Evolutionary conservation across 148 eudicot genomes (phyloP).

Genomic region (Vaccinium vitisidaea): DNA sequence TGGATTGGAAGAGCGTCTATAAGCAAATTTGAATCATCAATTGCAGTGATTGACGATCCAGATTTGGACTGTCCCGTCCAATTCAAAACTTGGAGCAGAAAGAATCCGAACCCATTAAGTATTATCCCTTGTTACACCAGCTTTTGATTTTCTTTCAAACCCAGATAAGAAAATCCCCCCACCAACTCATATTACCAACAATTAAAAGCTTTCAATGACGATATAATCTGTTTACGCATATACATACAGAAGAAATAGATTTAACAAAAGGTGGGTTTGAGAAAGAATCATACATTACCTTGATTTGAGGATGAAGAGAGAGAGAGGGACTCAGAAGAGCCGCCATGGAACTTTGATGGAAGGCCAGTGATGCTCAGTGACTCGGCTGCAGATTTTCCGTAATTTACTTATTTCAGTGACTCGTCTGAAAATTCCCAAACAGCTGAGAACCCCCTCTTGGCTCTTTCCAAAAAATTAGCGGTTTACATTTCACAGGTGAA

Average conservation of each 20-base stretch:
- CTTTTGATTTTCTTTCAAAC: neutral
- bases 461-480: slow-evolving; percentile 1
- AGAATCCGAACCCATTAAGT: neutral
- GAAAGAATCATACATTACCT: slow-evolving; percentile 32
- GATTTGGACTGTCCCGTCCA: too few species aligned
- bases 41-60: too few species aligned
- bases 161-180: neutral
- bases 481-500: neutral
- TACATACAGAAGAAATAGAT: neutral
- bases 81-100: too few species aligned
- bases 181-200: neutral
- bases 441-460: neutral
- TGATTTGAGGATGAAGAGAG: slow-evolving; percentile 29
- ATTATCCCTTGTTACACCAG: neutral
- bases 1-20: too few species aligned
- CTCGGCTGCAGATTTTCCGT: neutral
- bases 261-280: neutral
- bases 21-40: too few species aligned
- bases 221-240: neutral
- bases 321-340: slow-evolving; percentile 49
- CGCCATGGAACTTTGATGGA: slow-evolving; percentile 75
- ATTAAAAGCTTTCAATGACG: neutral
- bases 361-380: neutral
- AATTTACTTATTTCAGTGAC: too few species aligned
- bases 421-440: neutral